These are phyloP conservation scores for Solanum pimpinellifolium DNA, from an alignment of 257 asterid genomes.

Conservation along the genomic window DNA sequence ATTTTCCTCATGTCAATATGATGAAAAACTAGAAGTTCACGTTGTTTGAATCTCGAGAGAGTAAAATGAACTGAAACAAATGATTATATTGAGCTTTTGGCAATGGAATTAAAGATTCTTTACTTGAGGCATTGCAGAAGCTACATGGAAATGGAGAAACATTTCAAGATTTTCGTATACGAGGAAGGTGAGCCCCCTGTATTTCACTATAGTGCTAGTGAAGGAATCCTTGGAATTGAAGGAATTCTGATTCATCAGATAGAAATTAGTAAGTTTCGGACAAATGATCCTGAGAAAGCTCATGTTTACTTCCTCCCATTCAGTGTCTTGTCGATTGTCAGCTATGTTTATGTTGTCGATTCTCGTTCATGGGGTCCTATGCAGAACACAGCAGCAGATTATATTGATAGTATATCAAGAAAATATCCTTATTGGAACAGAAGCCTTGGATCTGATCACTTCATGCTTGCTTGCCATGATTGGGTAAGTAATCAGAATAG, in stretches of 20 bases:
- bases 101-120: background rate
- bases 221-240: conserved; percentile 40
- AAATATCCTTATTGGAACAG: conserved; percentile 48
- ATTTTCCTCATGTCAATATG: background rate
- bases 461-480: conserved; percentile 30
- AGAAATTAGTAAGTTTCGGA: conserved; percentile 41
- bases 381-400: conserved; percentile 35
- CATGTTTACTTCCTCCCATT: conserved; percentile 29
- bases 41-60: background rate
- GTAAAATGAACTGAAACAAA: background rate
- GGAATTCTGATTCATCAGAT: conserved; percentile 46
- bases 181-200: conserved; percentile 59
- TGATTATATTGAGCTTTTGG: background rate
- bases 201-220: conserved; percentile 39
- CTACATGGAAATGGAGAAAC: conserved; percentile 57
- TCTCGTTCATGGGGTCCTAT: conserved; percentile 39
- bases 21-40: background rate
- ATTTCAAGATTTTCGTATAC: conserved; percentile 35
- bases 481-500: conserved; percentile 20
- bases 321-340: conserved; percentile 31
- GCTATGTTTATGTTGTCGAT: conserved; percentile 17
- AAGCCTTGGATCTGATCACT: conserved; percentile 25
- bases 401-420: conserved; percentile 23
- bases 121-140: conserved; percentile 21
- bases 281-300: conserved; percentile 27